Conservation (phyloP, 352 stramenopile species). For the Globisporangium alternatum region DNA sequence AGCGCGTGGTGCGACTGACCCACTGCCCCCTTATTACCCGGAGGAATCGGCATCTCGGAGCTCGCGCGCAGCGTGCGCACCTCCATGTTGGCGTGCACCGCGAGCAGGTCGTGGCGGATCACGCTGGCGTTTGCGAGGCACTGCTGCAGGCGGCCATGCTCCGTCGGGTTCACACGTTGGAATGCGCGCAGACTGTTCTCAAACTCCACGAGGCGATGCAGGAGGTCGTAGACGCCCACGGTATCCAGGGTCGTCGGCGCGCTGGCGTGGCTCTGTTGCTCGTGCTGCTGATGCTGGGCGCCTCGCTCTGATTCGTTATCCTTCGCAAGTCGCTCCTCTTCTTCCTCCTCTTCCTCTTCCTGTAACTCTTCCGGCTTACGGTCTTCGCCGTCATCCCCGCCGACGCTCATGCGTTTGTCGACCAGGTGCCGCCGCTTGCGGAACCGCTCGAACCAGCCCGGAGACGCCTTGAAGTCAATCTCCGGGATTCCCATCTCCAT, state of each 20-base stretch:
- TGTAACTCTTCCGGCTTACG: neutral
- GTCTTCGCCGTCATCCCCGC: conserved; percentile 5
- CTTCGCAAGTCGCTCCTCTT: neutral
- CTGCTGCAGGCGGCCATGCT: conserved; percentile 14
- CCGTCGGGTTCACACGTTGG: conserved; percentile 6
- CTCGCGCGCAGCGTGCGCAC: conserved; percentile 16
- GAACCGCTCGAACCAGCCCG: conserved; percentile 19
- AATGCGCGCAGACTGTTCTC: conserved; percentile 11
- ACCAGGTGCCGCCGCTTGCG: conserved; percentile 11
- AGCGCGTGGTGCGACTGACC: neutral
- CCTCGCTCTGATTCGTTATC: neutral
- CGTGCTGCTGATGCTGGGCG: neutral
- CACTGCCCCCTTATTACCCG: neutral
- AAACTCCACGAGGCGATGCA: conserved; percentile 11
- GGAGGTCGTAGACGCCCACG: conserved; percentile 7
- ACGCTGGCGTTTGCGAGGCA: conserved; percentile 16
- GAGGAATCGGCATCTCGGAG: neutral
- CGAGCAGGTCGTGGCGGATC: conserved; percentile 19
- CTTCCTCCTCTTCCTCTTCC: neutral
- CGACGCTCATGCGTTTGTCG: conserved; percentile 15
- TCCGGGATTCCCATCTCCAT: conserved; percentile 13
- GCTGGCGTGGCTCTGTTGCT: conserved; percentile 2
- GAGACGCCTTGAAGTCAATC: conserved; percentile 14
- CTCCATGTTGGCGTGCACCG: conserved; percentile 17
- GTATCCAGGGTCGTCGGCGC: neutral